A percentile compares a stretch with the other conserved stretches of the same genome.
phyloP scores from a whole-genome alignment of 2,329 filamentous ascomycete species.

The Fusarium sp. region DNA sequence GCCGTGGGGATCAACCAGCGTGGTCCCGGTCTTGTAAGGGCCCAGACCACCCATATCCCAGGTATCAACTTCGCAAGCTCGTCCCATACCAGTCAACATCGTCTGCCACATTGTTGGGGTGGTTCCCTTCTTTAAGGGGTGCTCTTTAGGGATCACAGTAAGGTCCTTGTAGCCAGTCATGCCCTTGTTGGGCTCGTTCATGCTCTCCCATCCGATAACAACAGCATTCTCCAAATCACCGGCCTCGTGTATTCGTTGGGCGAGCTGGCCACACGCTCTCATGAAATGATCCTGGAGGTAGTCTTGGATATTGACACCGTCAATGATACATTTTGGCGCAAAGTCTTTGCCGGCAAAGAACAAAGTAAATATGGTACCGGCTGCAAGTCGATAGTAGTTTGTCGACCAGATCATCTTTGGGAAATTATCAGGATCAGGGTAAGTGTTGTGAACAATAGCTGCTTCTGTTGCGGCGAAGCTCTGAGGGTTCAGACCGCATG shows the following conservation, averaged over 20 bases:
- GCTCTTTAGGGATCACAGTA: slow-evolving; percentile 83
- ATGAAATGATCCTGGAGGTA: slow-evolving; percentile 92
- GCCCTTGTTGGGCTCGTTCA: slow-evolving; percentile 95
- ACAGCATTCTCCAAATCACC: slow-evolving; percentile 88
- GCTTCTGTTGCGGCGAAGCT: slow-evolving; percentile 89
- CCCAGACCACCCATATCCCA: slow-evolving; percentile 96
- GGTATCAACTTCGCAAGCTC: slow-evolving; percentile 88
- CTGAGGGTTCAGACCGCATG: slow-evolving; percentile 88
- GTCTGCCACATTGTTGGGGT: slow-evolving; percentile 95
- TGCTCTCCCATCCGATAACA: slow-evolving; percentile 93
- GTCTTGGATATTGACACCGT: slow-evolving; percentile 96
- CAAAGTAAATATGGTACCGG: slow-evolving; percentile 91
- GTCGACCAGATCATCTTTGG: slow-evolving; percentile 99
- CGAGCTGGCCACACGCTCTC: slow-evolving; percentile 82
- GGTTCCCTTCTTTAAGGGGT: slow-evolving; percentile 92
- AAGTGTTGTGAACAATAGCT: slow-evolving; percentile 94
- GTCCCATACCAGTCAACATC: slow-evolving; percentile 89
- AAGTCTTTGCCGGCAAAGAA: slow-evolving; percentile 94
- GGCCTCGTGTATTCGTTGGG: slow-evolving; percentile 86
- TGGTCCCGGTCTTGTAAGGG: slow-evolving; percentile 87
- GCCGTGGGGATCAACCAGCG: slow-evolving; percentile 88
- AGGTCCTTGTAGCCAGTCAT: slow-evolving; percentile 87
- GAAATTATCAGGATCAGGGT: slow-evolving; percentile 83
- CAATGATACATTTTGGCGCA: slow-evolving; percentile 94
- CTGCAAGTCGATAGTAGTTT: slow-evolving; percentile 90